Conservation (phyloP, 106 monocot species). For the Dendrobium catenatum region DNA sequence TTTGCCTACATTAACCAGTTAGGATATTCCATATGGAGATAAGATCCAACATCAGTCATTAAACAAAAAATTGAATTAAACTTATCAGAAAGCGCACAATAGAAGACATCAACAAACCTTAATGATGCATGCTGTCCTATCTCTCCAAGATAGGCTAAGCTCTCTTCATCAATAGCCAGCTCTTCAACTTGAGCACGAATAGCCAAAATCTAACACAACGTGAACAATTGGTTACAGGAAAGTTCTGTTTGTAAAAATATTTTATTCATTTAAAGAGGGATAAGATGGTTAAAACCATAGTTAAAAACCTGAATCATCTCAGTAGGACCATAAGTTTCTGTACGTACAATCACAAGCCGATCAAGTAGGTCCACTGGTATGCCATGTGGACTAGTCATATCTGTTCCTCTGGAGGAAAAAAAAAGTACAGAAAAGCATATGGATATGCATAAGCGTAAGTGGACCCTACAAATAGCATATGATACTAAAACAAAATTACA, state of each 20-base stretch:
- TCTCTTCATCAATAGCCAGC: slow-evolving; percentile 88
- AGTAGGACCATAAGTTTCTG: slow-evolving; percentile 89
- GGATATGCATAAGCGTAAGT: not conserved
- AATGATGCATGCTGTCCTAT: slow-evolving; percentile 87
- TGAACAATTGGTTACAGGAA: not conserved
- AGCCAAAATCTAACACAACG: slow-evolving; percentile 64
- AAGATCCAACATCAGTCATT: not conserved
- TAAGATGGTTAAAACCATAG: not conserved
- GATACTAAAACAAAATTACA: not conserved
- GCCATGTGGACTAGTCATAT: slow-evolving; percentile 91
- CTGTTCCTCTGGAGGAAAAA: slow-evolving; percentile 67
- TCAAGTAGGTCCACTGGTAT: slow-evolving; percentile 92
- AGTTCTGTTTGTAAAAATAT: not conserved
- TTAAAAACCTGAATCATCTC: slow-evolving; percentile 94
- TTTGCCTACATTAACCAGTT: not conserved
- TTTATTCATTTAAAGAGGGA: not conserved
- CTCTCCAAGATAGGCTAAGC: slow-evolving; percentile 92
- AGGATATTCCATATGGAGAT: not conserved
- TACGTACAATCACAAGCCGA: slow-evolving; percentile 84
- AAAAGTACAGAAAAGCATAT: not conserved
- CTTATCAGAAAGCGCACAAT: not conserved
- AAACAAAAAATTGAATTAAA: not conserved
- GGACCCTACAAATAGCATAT: not conserved
- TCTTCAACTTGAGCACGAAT: slow-evolving; percentile 95
- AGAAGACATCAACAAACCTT: slow-evolving; percentile 30